A percentile compares a stretch with the other conserved stretches of the same genome.
phyloP scores from a whole-genome alignment of 208 protist species.

The Wallacemonas sp. region DNA sequence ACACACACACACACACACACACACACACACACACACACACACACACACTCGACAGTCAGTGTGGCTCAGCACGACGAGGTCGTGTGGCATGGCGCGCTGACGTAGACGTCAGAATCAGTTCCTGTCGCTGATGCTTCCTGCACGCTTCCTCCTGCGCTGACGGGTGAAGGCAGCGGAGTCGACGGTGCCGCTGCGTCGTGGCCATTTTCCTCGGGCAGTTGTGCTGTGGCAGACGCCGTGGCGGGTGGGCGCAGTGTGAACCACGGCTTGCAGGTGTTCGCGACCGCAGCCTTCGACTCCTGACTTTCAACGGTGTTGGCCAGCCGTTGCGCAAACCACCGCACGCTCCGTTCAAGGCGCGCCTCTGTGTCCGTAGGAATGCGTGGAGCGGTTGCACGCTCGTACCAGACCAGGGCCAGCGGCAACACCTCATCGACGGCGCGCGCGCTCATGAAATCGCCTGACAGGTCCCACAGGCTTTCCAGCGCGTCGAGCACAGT shows the following conservation, averaged over 20 bases:
- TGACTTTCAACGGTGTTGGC: background rate
- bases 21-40: no score
- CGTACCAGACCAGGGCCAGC: slow-evolving; percentile 70
- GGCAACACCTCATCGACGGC: slow-evolving; percentile 80
- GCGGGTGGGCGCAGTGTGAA: background rate
- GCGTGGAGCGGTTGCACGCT: slow-evolving; percentile 45
- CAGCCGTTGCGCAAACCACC: slow-evolving; percentile 27
- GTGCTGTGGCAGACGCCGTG: background rate
- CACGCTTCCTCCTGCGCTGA: no score
- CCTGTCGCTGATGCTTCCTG: no score
- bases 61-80: no score
- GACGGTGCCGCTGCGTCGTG: background rate
- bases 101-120: no score
- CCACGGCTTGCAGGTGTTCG: background rate
- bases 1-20: no score
- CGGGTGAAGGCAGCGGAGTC: background rate
- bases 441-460: slow-evolving; percentile 66
- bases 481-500: slow-evolving; percentile 48
- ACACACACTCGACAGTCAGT: no score
- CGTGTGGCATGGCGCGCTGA: no score
- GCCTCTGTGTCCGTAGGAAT: slow-evolving; percentile 81
- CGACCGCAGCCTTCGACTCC: background rate
- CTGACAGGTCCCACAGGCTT: slow-evolving; percentile 48
- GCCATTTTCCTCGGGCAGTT: background rate
- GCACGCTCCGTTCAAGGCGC: slow-evolving; percentile 31